These are phyloP conservation scores for Cladobotryum mycophilum DNA, from an alignment of 2,329 filamentous ascomycete species.

Conservation along the genomic window DNA sequence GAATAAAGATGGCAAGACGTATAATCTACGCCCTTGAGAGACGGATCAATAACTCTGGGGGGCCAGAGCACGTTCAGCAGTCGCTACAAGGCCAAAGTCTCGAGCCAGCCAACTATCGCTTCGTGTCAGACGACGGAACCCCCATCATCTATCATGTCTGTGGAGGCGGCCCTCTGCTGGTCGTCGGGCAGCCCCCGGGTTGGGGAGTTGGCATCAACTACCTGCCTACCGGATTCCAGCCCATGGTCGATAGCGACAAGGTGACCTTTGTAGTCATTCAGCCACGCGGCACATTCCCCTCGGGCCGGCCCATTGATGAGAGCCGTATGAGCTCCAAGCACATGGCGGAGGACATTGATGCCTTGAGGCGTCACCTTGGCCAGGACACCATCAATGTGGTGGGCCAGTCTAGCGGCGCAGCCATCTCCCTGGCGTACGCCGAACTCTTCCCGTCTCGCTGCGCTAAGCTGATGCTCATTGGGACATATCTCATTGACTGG, in stretches of 20 bases:
- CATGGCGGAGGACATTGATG: constrained; percentile 6
- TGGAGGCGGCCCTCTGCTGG: neutral
- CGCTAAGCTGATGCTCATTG: neutral
- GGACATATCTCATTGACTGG: neutral
- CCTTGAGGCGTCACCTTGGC: neutral
- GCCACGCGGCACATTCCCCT: constrained; percentile 3
- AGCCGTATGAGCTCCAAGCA: constrained; percentile 1
- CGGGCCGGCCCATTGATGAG: neutral
- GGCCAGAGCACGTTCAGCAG: constrained; percentile 1
- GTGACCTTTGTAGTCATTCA: constrained; percentile 1
- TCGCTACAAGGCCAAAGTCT: neutral
- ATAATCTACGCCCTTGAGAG: constrained; percentile 4
- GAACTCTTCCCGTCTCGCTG: neutral
- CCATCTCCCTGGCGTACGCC: constrained; percentile 4
- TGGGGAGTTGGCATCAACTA: constrained; percentile 9
- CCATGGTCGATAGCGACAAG: neutral
- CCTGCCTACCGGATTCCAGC: neutral
- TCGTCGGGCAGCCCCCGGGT: neutral
- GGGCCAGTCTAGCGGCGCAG: constrained; percentile 5
- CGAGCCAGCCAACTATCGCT: constrained; percentile 3
- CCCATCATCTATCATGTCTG: constrained; percentile 6
- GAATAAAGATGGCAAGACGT: too few relatives aligned
- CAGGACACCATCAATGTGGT: neutral
- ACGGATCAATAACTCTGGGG: neutral
- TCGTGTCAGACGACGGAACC: neutral